Percentiles rank a stretch among this genome's conserved stretches.
These are phyloP conservation scores for Eimeria maxima DNA, from an alignment of 169 alveolate species.

Conservation along the genomic window DNA sequence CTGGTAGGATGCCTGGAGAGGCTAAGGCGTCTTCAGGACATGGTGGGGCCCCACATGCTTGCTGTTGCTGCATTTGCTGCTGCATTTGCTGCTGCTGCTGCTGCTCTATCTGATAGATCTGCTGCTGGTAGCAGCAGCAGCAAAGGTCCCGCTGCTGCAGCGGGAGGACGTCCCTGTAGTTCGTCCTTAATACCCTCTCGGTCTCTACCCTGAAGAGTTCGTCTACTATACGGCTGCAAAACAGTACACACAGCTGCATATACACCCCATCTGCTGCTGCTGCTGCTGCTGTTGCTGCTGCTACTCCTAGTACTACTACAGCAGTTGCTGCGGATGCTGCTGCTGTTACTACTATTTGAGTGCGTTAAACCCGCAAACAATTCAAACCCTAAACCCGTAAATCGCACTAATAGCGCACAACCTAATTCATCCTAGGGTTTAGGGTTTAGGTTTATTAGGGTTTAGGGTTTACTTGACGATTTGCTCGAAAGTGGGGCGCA, in stretches of 20 bases:
- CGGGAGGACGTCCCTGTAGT: constrained; percentile 61
- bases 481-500: constrained; percentile 80
- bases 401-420: not conserved
- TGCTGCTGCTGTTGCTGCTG: constrained; percentile 20
- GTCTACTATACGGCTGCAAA: constrained; percentile 60
- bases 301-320: too few species aligned
- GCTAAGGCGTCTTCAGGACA: not conserved
- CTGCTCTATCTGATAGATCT: constrained; percentile 33
- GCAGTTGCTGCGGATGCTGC: not conserved
- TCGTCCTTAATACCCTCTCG: constrained; percentile 53
- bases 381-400: not conserved
- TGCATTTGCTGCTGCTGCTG: constrained; percentile 63
- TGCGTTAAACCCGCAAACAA: not conserved
- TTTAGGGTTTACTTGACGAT: constrained; percentile 62
- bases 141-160: constrained; percentile 47
- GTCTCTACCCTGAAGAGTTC: constrained; percentile 71
- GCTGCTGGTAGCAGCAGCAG: constrained; percentile 52
- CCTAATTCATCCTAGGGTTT: not conserved
- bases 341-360: not conserved
- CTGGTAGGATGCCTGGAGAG: not conserved
- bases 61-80: constrained; percentile 42
- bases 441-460: not conserved
- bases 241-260: not conserved
- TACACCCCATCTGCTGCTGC: not conserved
- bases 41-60: not conserved